A percentile compares a stretch with the other conserved stretches of the same genome.
Conservation (phyloP, 768 basidiomycete genomes). For the Lactarius trivialis region DNA sequence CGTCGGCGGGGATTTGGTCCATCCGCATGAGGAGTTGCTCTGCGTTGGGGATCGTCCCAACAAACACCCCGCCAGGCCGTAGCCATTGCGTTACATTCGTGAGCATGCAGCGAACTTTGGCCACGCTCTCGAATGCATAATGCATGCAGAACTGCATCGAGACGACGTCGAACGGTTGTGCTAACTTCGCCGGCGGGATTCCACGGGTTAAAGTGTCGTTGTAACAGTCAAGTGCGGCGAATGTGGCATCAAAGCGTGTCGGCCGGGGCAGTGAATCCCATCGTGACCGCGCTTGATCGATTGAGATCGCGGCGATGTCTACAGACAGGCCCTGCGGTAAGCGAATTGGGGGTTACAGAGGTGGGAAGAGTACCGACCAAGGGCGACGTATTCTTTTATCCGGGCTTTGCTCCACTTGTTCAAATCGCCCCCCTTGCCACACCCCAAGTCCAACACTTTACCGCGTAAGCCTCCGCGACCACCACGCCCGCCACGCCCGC, state of each 20-base stretch:
- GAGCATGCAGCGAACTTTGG: constrained; percentile 88
- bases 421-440: constrained; percentile 98
- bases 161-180: constrained; percentile 82
- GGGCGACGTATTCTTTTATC: constrained; percentile 69
- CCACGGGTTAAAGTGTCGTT: constrained; percentile 59
- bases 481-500: constrained; percentile 27
- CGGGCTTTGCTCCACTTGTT: constrained; percentile 91
- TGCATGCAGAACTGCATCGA: constrained; percentile 99
- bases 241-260: constrained; percentile 67
- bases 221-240: constrained; percentile 88
- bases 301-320: constrained; percentile 88
- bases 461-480: constrained; percentile 39
- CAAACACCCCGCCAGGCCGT: constrained; percentile 79
- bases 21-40: constrained; percentile 70
- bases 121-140: constrained; percentile 91
- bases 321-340: constrained; percentile 8
- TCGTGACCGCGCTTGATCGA: constrained; percentile 80
- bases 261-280: constrained; percentile 45
- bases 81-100: constrained; percentile 80
- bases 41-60: constrained; percentile 95
- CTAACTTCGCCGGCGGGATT: constrained; percentile 56
- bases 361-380: constrained; percentile 48
- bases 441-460: constrained; percentile 92
- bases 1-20: constrained; percentile 58
- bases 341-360: not conserved